phyloP scores from a whole-genome alignment of 1,284 basidiomycete species.

The Cryptococcus sp. region DNA sequence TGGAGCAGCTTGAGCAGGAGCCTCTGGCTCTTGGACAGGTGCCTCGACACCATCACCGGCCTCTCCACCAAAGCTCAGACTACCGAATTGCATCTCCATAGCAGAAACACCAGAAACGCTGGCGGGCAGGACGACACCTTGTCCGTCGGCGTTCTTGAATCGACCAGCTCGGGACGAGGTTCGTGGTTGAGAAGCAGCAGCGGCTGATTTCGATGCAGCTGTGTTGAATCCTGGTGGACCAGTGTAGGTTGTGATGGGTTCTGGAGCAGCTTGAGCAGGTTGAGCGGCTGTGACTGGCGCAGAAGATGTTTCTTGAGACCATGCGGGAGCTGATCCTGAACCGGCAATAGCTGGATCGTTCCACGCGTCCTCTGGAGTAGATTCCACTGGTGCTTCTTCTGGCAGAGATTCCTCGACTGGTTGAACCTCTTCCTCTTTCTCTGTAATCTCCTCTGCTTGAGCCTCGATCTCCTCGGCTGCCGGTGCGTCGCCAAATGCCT shows the following conservation, averaged over 20 bases:
- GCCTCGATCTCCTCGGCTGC: slow-evolving; percentile 9
- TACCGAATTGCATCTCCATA: slow-evolving; percentile 49
- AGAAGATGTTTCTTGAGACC: slow-evolving; percentile 10
- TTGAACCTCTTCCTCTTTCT: background rate
- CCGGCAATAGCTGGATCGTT: slow-evolving; percentile 41
- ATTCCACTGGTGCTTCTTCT: slow-evolving; percentile 1
- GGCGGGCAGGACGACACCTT: slow-evolving; percentile 47
- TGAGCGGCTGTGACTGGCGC: slow-evolving; percentile 8
- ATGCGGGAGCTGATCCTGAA: slow-evolving; percentile 24
- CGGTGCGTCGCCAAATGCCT: slow-evolving; percentile 17
- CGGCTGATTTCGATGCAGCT: slow-evolving; percentile 22
- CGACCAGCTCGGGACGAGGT: slow-evolving; percentile 45
- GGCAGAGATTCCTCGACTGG: background rate
- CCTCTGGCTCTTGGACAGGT: slow-evolving; percentile 22
- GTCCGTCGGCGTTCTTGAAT: slow-evolving; percentile 45
- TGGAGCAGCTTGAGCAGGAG: slow-evolving; percentile 16
- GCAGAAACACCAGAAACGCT: slow-evolving; percentile 29
- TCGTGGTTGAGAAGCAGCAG: slow-evolving; percentile 26
- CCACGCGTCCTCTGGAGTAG: slow-evolving; percentile 16
- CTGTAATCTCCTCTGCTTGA: slow-evolving; percentile 27
- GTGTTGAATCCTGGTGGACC: slow-evolving; percentile 49
- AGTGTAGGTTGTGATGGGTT: slow-evolving; percentile 43
- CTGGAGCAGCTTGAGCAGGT: slow-evolving; percentile 23
- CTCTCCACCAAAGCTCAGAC: slow-evolving; percentile 46
- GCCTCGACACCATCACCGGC: slow-evolving; percentile 45